Base-by-base conservation (phyloP, 768 basidiomycete species). In the Kwoniella bestiolae region DNA sequence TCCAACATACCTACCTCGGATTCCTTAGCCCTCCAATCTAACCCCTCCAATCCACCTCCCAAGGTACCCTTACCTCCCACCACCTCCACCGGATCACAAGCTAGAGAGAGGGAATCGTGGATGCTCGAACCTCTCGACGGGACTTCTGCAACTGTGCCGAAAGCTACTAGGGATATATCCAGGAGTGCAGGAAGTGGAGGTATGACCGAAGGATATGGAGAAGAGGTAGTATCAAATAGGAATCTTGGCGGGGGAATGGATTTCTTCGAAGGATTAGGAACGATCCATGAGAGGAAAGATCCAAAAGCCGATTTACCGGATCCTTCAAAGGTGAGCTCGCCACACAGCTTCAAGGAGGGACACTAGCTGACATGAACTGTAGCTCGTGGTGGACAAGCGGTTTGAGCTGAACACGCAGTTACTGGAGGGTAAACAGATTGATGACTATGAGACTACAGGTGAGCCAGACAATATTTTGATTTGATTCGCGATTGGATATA, bases 211-310 rank as follows among this genome's bases (percentile, higher is more conserved):
- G 81, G 77, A 1, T 79, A 79, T 66, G 80, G 79, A 12, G 75
- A 90, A 65, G 87, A 86, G 21, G 88, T 88, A 55, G 68, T 71
- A 14, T 82, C 82, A 29, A 78, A 82, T 56, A 85, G 88, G 9
- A 86, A 66, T 51, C 75, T 84, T 47, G 83, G 82, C 3, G 88
- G 87, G 44, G 85, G 85, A 2, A 85, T 90, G 26, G 95, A 98
- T 81, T 94, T 96, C 82, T 98, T 98, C 84, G 89, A 91, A 0
- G 86, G 83, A 66, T 83, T 99, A 47, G 95, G 95, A 3, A 90
- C 86, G 5, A 92, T 91, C 76, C 88, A 88, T 75, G 86, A 88
- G 59, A 84, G 86, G 52, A 75, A 77, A 66, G 77, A 76, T 66
- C 71, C 71, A 7, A 83, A 81, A 44, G 83, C 84, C 11, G 86